Evolutionary conservation across 345 rosid genomes (phyloP).

Genomic region (Eucalyptus dawsonii): DNA sequence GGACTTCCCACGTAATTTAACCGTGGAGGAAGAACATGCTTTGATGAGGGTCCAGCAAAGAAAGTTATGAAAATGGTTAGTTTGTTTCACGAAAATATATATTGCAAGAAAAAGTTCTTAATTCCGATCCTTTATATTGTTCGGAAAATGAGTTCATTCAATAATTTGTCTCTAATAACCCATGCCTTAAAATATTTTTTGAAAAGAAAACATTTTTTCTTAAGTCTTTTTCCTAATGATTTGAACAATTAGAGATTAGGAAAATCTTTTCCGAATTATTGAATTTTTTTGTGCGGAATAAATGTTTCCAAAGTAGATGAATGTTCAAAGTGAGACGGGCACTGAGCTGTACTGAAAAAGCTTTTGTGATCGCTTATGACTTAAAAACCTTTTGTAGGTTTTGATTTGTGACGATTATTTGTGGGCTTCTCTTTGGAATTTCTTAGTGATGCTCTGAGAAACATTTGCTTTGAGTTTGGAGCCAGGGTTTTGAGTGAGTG

Average conservation of each 20-base stretch:
- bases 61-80: not conserved
- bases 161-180: not conserved
- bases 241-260: not conserved
- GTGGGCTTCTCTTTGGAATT: not conserved
- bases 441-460: not conserved
- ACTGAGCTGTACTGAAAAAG: not conserved
- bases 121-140: not conserved
- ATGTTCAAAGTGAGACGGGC: not conserved
- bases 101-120: not conserved
- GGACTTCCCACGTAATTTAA: not conserved
- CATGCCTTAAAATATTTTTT: not conserved
- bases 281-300: not conserved
- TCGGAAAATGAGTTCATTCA: not conserved
- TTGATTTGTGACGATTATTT: not conserved
- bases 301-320: not conserved
- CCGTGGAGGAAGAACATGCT: not conserved
- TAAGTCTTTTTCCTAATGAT: not conserved
- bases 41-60: not conserved
- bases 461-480: not conserved
- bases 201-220: not conserved
- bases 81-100: not conserved
- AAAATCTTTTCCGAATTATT: not conserved
- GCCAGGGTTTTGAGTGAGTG: not conserved
- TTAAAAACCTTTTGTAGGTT: not conserved
- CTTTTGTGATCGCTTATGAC: not conserved